These are phyloP conservation scores for Thelonectria rubi DNA, from an alignment of 2,329 filamentous ascomycete genomes.

Conservation along the genomic window DNA sequence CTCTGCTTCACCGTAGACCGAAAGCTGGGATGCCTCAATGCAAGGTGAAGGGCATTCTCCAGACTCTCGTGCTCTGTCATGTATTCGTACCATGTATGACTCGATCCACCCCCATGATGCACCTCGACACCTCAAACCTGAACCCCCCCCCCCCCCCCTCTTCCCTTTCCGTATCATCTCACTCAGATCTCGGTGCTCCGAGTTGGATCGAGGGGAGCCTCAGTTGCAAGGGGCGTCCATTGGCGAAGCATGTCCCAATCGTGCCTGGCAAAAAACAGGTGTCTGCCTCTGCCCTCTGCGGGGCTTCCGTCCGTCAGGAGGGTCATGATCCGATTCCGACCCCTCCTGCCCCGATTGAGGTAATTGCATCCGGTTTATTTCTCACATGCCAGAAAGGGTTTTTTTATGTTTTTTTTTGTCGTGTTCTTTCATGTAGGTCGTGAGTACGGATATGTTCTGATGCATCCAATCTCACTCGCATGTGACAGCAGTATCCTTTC, in stretches of 20 bases:
- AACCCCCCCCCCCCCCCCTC: not conserved
- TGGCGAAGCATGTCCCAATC: conserved; percentile 14
- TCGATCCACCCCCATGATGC: too few species aligned
- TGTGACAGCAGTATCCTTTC: not conserved
- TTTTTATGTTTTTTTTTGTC: conserved; percentile 20
- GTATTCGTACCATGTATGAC: too few species aligned
- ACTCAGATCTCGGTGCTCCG: conserved; percentile 8
- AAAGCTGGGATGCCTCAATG: conserved; percentile 21
- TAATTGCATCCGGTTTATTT: conserved; percentile 36
- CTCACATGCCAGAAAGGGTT: conserved; percentile 31
- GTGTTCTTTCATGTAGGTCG: not conserved
- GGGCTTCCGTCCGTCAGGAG: conserved; percentile 21
- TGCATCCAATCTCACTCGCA: not conserved
- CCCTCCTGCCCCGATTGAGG: conserved; percentile 40
- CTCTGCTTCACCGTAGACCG: conserved; percentile 13
- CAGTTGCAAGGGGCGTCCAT: too few species aligned
- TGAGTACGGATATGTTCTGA: not conserved
- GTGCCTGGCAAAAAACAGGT: conserved; percentile 20
- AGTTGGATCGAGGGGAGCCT: conserved; percentile 10
- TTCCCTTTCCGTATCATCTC: not conserved
- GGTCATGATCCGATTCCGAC: conserved; percentile 43
- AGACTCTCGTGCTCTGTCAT: conserved; percentile 4
- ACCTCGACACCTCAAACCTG: not conserved
- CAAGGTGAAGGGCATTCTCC: not conserved
- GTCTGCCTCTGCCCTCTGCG: conserved; percentile 36